phyloP scores from a whole-genome alignment of 2,329 filamentous ascomycete genomes.

The Cryphonectria japonica region DNA sequence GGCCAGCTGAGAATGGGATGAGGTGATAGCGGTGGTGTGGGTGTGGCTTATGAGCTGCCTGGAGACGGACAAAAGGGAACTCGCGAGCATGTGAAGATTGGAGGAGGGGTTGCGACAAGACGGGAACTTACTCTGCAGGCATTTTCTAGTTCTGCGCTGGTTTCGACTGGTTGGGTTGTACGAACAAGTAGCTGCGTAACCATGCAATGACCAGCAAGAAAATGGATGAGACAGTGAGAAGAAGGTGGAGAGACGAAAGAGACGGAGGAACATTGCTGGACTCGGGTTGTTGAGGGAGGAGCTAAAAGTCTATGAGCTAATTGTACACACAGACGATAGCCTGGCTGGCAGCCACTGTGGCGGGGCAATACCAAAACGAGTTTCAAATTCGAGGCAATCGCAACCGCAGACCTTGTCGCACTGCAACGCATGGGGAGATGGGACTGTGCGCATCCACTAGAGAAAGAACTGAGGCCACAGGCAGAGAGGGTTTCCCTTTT shows the following conservation, averaged over 20 bases:
- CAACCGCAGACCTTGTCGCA: background rate
- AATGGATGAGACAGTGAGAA: background rate
- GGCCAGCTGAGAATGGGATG: slow-evolving; percentile 9
- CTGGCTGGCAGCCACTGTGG: background rate
- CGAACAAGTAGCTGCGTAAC: background rate
- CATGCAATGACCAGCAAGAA: background rate
- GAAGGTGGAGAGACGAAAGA: background rate
- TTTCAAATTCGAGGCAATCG: slow-evolving; percentile 15
- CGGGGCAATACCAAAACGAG: slow-evolving; percentile 2
- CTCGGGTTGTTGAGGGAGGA: background rate
- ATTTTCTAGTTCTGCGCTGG: slow-evolving; percentile 19
- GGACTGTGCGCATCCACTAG: background rate
- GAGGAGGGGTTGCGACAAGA: slow-evolving; percentile 13
- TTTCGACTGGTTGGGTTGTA: background rate
- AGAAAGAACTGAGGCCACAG: background rate
- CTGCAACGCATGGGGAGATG: slow-evolving; percentile 1
- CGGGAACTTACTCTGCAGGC: slow-evolving; percentile 26
- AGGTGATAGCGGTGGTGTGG: background rate
- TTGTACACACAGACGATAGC: background rate
- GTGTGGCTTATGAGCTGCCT: background rate
- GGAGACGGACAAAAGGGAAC: background rate
- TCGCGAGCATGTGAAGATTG: slow-evolving; percentile 4
- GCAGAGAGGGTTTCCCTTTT: background rate
- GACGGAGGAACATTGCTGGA: background rate
- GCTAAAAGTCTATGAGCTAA: slow-evolving; percentile 15